Conservation (phyloP, 768 basidiomycete genomes). For the Tylopilus sp. region DNA sequence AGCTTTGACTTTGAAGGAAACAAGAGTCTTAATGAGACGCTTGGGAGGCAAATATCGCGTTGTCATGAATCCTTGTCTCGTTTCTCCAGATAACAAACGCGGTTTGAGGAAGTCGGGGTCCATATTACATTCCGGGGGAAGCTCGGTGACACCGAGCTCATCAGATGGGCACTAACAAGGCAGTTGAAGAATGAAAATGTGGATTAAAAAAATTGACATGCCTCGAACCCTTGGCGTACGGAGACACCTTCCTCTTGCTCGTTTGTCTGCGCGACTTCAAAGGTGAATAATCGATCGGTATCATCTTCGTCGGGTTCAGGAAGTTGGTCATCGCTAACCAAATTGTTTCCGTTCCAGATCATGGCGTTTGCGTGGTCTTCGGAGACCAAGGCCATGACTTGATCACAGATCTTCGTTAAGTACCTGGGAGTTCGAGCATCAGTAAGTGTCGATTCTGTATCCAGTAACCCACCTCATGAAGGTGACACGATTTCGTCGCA, state of each 20-base stretch:
- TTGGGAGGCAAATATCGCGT: constrained; percentile 23
- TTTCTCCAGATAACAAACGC: constrained; percentile 39
- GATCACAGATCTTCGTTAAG: constrained; percentile 56
- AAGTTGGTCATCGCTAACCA: constrained; percentile 24
- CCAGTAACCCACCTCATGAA: constrained; percentile 50
- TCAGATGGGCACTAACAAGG: constrained; percentile 17
- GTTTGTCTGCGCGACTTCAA: constrained; percentile 52
- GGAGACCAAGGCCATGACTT: constrained; percentile 48
- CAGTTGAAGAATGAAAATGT: neutral
- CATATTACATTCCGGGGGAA: constrained; percentile 21
- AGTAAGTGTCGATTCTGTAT: neutral
- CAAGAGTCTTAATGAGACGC: constrained; percentile 7
- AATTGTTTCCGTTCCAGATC: constrained; percentile 42
- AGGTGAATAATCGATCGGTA: constrained; percentile 51
- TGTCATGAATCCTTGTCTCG: constrained; percentile 39
- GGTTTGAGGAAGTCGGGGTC: constrained; percentile 26
- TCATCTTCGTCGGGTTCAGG: constrained; percentile 35
- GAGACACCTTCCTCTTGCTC: constrained; percentile 54
- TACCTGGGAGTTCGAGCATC: constrained; percentile 36
- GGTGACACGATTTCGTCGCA: constrained; percentile 50
- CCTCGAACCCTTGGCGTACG: constrained; percentile 44
- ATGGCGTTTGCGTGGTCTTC: constrained; percentile 42
- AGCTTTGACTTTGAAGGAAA: constrained; percentile 3
- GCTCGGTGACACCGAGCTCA: constrained; percentile 11
- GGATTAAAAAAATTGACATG: constrained; percentile 12